Evolutionary conservation across 768 basidiomycete species (phyloP), one percentile per base, ranked within the genome.

Genomic region (Amylocystis lapponica): DNA sequence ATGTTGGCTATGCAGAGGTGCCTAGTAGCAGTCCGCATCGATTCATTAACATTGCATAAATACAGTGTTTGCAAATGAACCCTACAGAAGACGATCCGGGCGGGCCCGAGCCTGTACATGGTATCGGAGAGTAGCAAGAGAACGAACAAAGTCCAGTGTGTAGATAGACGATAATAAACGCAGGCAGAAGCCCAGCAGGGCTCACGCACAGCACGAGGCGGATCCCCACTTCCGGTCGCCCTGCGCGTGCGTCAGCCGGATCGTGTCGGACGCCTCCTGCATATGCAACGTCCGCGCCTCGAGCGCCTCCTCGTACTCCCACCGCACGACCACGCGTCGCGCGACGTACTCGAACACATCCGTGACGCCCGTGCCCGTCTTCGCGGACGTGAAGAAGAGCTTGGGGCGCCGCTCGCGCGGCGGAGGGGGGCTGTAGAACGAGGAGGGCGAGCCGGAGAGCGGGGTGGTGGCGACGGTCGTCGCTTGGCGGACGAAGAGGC

Each of bases 291-390:
- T 61, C 42, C 67, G 58, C 22, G 69, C 67, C 23, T 80, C 79
- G 10, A 71, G 43, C 12, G 66, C 65, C 42, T 83, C 85, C 43
- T 86, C 82, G 54, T 78, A 78, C 54, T 81, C 86, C 78, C 79
- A 81, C 47, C 73, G 65, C 48, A 58, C 54, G 27, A 80, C 70
- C 8, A 90, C 82, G 21, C 86, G 67, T 37, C 63, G 55, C 4
- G 78, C 83, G 31, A 91, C 69, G 53, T 88, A 88, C 57, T 78
- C 82, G 54, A 90, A 91, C n/a, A 87, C 80, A 1, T 80, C 81
- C 1, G 56, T 38, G 0, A 89, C 84, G 7, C 83, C 80, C 27
- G 76, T 72, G 0, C 88, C 88, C 4, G 83, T 86, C 62, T 86
- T 86, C 3, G 88, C 86, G 1, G 81, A 85, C 5, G 84, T 77